phyloP scores from a whole-genome alignment of 345 rosid genomes.

The Sisymbrium altissimum region DNA sequence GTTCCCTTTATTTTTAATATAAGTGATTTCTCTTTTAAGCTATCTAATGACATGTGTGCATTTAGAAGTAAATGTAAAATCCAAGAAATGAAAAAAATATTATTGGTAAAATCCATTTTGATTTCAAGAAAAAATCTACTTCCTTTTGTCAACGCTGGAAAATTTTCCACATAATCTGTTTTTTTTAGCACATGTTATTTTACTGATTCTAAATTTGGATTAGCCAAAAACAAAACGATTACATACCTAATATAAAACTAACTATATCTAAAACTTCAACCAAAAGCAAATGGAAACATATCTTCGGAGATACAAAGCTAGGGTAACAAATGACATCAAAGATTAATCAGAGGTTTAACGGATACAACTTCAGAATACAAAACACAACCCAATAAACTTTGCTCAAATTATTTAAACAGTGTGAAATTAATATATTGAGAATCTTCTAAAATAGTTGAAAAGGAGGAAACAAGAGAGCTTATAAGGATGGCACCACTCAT shows the following conservation, averaged over 20 bases:
- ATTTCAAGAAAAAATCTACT: not conserved
- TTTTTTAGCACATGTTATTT: no score
- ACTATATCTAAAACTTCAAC: no score
- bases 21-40: not conserved
- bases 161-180: no score
- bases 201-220: no score
- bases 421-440: not conserved
- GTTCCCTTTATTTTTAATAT: not conserved
- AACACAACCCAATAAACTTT: not conserved
- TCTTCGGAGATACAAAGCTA: no score
- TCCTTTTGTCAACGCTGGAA: not conserved
- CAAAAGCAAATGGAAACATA: no score
- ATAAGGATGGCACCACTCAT: constrained; percentile 11
- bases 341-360: no score
- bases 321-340: no score
- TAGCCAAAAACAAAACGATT: no score
- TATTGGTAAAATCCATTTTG: not conserved
- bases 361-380: no score
- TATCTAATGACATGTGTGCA: not conserved
- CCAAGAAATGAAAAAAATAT: not conserved
- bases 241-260: no score
- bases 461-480: not conserved
- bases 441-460: not conserved
- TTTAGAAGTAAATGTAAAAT: not conserved
- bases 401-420: not conserved